Evolutionary conservation across 2,329 filamentous ascomycete species (phyloP).

Genomic region (Ophiocordyceps camponoti-rufipedis): DNA sequence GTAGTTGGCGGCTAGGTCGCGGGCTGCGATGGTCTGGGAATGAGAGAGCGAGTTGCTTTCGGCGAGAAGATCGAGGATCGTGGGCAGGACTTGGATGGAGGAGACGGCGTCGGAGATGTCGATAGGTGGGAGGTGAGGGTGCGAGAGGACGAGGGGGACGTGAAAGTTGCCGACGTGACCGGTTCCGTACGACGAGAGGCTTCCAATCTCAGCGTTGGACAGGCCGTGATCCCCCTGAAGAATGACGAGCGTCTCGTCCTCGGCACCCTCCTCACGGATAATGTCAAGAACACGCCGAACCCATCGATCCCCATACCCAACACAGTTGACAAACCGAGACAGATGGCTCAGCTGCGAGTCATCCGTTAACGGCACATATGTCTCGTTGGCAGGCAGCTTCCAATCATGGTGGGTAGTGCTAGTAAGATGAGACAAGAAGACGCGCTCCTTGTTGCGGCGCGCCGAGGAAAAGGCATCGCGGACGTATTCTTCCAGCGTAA

Average conservation of each 20-base stretch:
- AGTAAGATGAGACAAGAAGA: conserved; percentile 16
- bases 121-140: conserved; percentile 13
- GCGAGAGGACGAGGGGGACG: conserved; percentile 15
- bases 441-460: conserved; percentile 11
- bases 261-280: conserved; percentile 11
- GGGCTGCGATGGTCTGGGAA: conserved; percentile 8
- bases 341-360: conserved; percentile 10
- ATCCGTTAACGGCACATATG: conserved; percentile 9
- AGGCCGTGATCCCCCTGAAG: conserved; percentile 15
- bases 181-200: conserved; percentile 15
- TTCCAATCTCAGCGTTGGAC: conserved; percentile 13
- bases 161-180: conserved; percentile 15
- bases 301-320: conserved; percentile 15
- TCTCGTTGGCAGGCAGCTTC: conserved; percentile 10
- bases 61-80: conserved; percentile 15
- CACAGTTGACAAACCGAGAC: conserved; percentile 14
- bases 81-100: conserved; percentile 15
- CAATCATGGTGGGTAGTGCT: conserved; percentile 18
- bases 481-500: conserved; percentile 12
- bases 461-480: conserved; percentile 12
- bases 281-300: conserved; percentile 13
- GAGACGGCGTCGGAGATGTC: conserved; percentile 14
- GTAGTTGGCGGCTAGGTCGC: conserved; percentile 13
- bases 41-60: conserved; percentile 13
- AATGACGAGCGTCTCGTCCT: conserved; percentile 14